Evolutionary conservation across 2,329 filamentous ascomycete species (phyloP).

Genomic region (Botrytis fabae): DNA sequence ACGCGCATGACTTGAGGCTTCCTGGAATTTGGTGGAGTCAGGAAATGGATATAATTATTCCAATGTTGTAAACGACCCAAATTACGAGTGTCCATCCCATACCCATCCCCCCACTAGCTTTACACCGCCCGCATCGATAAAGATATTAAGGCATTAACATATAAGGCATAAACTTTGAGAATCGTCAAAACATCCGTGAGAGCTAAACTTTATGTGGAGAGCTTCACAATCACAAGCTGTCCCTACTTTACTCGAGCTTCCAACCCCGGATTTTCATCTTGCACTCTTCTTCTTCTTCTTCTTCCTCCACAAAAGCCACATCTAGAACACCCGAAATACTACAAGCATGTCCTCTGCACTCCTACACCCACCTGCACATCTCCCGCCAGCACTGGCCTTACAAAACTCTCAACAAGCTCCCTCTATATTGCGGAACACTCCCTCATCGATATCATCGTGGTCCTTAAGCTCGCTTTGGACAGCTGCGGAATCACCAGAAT

Average conservation of each 20-base stretch:
- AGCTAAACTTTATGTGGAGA: constrained; percentile 12
- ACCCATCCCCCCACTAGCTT: constrained; percentile 1
- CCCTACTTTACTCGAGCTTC: not conserved
- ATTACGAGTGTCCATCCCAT: constrained; percentile 11
- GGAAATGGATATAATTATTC: not conserved
- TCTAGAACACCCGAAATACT: not conserved
- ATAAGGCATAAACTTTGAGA: constrained; percentile 7
- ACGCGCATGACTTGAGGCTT: constrained; percentile 5
- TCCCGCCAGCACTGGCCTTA: constrained; percentile 57
- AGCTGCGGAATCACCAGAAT: constrained; percentile 69
- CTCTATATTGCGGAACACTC: constrained; percentile 53
- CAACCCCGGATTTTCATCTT: constrained; percentile 14
- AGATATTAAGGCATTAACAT: not conserved
- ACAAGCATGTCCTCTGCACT: constrained; percentile 53
- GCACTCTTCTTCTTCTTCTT: not conserved
- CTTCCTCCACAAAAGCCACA: not conserved
- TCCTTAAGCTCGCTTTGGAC: constrained; percentile 55
- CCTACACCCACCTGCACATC: constrained; percentile 56
- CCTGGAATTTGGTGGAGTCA: not conserved
- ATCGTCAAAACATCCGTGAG: not conserved
- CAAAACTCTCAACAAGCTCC: constrained; percentile 63
- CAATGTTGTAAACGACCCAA: not conserved
- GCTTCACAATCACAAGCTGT: constrained; percentile 18
- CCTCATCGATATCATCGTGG: constrained; percentile 56
- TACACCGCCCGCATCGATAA: constrained; percentile 9